Evolutionary conservation across 2,329 filamentous ascomycete species (phyloP).

Genomic region (Blumeriella jaapii): DNA sequence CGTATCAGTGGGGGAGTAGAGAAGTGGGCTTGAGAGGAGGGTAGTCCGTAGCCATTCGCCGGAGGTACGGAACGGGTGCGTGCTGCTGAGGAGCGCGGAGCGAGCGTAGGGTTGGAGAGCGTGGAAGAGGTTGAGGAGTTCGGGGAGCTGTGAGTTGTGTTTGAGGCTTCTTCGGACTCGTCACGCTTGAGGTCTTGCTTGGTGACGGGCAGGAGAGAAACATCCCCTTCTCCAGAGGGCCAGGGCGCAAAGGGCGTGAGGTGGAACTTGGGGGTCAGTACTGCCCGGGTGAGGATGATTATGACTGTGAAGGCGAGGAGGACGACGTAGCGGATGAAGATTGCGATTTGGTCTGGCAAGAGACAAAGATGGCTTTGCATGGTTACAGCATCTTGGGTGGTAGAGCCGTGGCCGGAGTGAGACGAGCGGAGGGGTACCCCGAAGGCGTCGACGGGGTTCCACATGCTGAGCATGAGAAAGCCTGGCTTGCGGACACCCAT

Average conservation of each 20-base stretch:
- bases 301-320: conserved; percentile 44
- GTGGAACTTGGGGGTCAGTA: conserved; percentile 44
- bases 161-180: conserved; percentile 5
- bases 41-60: conserved; percentile 23
- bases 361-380: conserved; percentile 85
- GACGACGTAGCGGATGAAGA: conserved; percentile 67
- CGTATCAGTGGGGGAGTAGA: conserved; percentile 15
- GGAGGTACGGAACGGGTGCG: conserved; percentile 22
- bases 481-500: conserved; percentile 88
- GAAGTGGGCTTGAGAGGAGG: conserved; percentile 15
- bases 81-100: conserved; percentile 19
- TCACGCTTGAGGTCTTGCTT: conserved; percentile 15
- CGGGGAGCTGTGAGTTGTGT: conserved; percentile 1
- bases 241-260: conserved; percentile 27
- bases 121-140: conserved; percentile 25
- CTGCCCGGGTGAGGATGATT: conserved; percentile 40
- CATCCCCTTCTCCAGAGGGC: conserved; percentile 1
- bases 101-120: conserved; percentile 18
- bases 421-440: conserved; percentile 34
- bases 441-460: conserved; percentile 69
- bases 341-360: conserved; percentile 74
- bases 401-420: conserved; percentile 22
- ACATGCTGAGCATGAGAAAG: conserved; percentile 79
- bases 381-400: conserved; percentile 40
- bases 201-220: conserved; percentile 17